Evolutionary conservation across 306 rosid species (phyloP).

Genomic region (Castanea sativa): DNA sequence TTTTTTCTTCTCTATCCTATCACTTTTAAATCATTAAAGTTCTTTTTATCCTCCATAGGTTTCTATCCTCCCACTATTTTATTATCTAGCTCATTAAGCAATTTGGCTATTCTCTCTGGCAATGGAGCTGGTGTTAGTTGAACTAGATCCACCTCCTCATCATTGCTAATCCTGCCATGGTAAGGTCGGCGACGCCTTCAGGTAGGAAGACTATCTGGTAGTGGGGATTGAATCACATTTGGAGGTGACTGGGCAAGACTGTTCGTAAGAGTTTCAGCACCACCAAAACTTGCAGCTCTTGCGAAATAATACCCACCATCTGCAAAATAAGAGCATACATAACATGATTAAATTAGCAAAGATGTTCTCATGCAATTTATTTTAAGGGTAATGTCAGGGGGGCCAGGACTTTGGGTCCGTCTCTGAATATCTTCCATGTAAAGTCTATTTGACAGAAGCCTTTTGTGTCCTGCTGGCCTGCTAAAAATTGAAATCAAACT

Average conservation of each 20-base stretch:
- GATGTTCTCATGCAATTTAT: neutral
- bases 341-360: neutral
- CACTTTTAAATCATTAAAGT: too few species aligned
- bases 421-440: too few species aligned
- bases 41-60: too few species aligned
- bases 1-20: too few species aligned
- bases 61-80: too few species aligned
- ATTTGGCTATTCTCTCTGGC: neutral
- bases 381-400: neutral
- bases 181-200: constrained; percentile 6
- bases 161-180: constrained; percentile 23
- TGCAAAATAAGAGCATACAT: neutral
- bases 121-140: constrained; percentile 4
- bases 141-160: constrained; percentile 21
- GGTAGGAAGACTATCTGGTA: neutral
- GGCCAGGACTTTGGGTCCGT: too few species aligned
- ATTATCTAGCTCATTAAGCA: neutral
- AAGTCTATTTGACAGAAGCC: too few species aligned
- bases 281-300: neutral
- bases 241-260: neutral
- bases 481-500: too few species aligned
- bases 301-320: neutral
- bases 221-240: neutral
- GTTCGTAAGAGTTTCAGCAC: too few species aligned
- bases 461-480: too few species aligned